These are phyloP conservation scores for Scleroderma citrinum DNA, from an alignment of 768 basidiomycete genomes.

Conservation along the genomic window DNA sequence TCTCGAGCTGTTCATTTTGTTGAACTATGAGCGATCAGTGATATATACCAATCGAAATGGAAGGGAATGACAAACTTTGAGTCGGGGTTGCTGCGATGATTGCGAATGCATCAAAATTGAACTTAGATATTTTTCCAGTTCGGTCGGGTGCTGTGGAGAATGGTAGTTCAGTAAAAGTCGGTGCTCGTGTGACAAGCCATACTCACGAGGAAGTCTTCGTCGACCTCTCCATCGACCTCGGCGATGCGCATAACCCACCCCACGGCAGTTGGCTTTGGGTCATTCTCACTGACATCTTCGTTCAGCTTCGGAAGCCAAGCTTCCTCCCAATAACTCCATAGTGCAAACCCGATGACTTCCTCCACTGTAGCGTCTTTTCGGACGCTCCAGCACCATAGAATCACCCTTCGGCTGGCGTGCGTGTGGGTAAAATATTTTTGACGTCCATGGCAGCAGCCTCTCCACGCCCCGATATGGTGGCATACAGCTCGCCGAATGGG, in stretches of 20 bases:
- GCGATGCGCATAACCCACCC: conserved; percentile 94
- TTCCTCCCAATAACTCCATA: conserved; percentile 94
- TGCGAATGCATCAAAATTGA: conserved; percentile 87
- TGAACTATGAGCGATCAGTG: conserved; percentile 35
- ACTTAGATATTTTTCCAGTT: conserved; percentile 77
- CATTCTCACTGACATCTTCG: conserved; percentile 56
- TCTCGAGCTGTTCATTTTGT: conserved; percentile 78
- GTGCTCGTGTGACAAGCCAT: no score
- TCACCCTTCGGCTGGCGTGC: conserved; percentile 55
- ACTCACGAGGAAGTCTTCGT: conserved; percentile 95
- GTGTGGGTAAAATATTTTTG: conserved; percentile 78
- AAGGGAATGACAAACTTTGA: conserved; percentile 48
- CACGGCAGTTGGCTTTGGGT: conserved; percentile 66
- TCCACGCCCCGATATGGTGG: conserved; percentile 74
- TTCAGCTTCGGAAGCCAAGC: conserved; percentile 74
- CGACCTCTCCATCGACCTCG: conserved; percentile 96
- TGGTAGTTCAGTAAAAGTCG: not conserved
- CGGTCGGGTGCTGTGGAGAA: conserved; percentile 79
- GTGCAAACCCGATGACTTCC: conserved; percentile 89
- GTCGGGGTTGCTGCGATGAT: conserved; percentile 68
- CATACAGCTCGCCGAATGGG: conserved; percentile 85
- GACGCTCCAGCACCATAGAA: conserved; percentile 65
- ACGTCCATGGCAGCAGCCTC: conserved; percentile 59
- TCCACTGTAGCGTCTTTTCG: conserved; percentile 88
- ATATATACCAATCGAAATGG: not conserved